Percentiles rank a stretch among this genome's conserved stretches.
phyloP scores from a whole-genome alignment of 2,329 filamentous ascomycete species.

The Penicillium crustosum region DNA sequence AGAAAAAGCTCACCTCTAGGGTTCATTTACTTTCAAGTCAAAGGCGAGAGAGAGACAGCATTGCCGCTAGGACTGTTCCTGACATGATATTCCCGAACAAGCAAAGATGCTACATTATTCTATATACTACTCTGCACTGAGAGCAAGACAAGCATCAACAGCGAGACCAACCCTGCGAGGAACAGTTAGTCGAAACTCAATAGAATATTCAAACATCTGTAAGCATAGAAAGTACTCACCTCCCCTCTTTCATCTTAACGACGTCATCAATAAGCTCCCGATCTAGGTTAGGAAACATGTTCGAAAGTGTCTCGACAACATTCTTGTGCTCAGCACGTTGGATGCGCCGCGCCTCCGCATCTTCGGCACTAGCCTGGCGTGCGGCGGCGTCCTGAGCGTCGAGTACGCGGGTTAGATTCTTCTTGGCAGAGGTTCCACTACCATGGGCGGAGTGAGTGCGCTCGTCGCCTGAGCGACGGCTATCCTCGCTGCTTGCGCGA shows the following conservation, averaged over 20 bases:
- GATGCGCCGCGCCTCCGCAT: constrained; percentile 80
- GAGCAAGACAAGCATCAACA: constrained; percentile 80
- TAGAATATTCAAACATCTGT: not conserved
- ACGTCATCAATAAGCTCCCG: constrained; percentile 95
- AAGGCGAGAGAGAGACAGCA: not conserved
- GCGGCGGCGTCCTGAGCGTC: constrained; percentile 85
- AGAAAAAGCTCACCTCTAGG: not conserved
- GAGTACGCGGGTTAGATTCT: constrained; percentile 46
- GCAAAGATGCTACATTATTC: constrained; percentile 10
- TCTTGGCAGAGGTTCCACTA: constrained; percentile 19
- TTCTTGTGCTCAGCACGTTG: constrained; percentile 82
- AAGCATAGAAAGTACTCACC: constrained; percentile 57
- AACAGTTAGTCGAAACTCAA: constrained; percentile 11
- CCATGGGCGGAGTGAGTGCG: constrained; percentile 15
- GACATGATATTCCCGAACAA: constrained; percentile 1
- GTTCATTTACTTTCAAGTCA: not conserved
- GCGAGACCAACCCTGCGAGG: constrained; percentile 69
- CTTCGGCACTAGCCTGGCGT: constrained; percentile 84
- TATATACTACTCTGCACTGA: constrained; percentile 51
- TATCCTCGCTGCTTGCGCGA: constrained; percentile 39
- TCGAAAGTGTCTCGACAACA: constrained; percentile 87
- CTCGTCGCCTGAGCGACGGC: constrained; percentile 28
- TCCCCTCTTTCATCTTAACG: constrained; percentile 90
- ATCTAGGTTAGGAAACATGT: constrained; percentile 97
- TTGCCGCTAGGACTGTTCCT: not conserved